These are phyloP conservation scores for Saccharomycopsis sp. DNA, from an alignment of 805 yeast genomes.

Conservation along the genomic window DNA sequence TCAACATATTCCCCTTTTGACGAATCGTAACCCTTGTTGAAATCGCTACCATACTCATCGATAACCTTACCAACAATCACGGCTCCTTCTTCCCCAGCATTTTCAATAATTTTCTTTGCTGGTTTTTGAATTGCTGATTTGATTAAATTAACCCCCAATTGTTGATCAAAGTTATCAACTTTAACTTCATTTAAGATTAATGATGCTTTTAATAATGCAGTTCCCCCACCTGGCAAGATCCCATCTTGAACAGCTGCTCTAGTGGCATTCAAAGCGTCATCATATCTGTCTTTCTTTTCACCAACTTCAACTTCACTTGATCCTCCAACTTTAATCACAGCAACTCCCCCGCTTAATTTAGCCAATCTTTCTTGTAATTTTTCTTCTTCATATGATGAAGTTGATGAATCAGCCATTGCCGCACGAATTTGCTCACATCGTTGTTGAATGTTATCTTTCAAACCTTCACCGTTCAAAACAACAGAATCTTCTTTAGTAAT, in stretches of 20 bases:
- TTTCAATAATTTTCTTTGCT: slow-evolving; percentile 90
- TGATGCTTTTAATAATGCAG: slow-evolving; percentile 92
- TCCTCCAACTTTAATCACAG: slow-evolving; percentile 96
- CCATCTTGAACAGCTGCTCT: slow-evolving; percentile 99
- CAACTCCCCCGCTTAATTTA: slow-evolving; percentile 96
- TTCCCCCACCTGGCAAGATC: slow-evolving; percentile 99
- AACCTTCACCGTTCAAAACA: slow-evolving; percentile 86
- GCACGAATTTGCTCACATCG: slow-evolving; percentile 93
- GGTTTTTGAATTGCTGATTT: slow-evolving; percentile 91
- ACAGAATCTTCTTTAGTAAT: slow-evolving; percentile 95
- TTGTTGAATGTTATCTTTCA: slow-evolving; percentile 68
- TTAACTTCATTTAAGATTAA: slow-evolving; percentile 61
- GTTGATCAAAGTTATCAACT: slow-evolving; percentile 89
- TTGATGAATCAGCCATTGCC: slow-evolving; percentile 63
- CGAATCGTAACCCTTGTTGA: slow-evolving; percentile 87
- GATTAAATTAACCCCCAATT: slow-evolving; percentile 91
- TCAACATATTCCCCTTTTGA: slow-evolving; percentile 90
- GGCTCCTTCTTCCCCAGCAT: slow-evolving; percentile 97
- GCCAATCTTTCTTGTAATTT: slow-evolving; percentile 96
- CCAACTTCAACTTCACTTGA: slow-evolving; percentile 96
- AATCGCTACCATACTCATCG: slow-evolving; percentile 50
- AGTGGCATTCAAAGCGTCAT: slow-evolving; percentile 96
- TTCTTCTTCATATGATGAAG: slow-evolving; percentile 86
- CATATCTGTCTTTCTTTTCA: slow-evolving; percentile 98
- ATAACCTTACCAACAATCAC: slow-evolving; percentile 87